Base-by-base conservation (phyloP, 208 protist species). In the Leishmania tropica region DNA sequence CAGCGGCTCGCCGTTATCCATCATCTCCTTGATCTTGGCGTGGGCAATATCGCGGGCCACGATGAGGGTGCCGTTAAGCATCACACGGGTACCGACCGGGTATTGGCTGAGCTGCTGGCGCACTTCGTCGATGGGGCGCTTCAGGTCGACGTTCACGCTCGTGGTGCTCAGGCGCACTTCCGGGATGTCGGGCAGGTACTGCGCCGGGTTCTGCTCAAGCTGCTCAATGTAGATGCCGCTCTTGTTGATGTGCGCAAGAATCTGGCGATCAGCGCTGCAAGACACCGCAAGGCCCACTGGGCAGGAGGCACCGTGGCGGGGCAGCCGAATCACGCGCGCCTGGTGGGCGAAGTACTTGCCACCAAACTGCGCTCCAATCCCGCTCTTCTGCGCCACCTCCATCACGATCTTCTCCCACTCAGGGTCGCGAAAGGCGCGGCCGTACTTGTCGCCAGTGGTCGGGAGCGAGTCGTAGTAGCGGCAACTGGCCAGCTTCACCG, bases 41-140 rank as follows among this genome's bases (percentile, higher is more conserved):
- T 99, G 98, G n/a, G 98, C 99, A 85, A 99, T 99, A 83, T 99
- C 99, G 80, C 99, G 94, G 1, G 99, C 99, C 51, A 99, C 99
- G 74, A 99, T 96, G 45, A 99, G 81, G 40, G 98, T 98, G 72
- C 99, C 99, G 35, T 87, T 97, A 21, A 99, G 96, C 60, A 91
- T 96, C 37, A 99, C 89, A 45, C 97, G 90, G 15, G 98, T 98
- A 54, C 90, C 93, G 75, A 99, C 92, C 21, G 95, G 88, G 86
- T 97, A 93, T 83, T 97, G 74, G 73, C 88, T 93, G 48, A 99
- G 94, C 76, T 84, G 78, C 76, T 89, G 84, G 72, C 90, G 90
- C 48, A 98, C 92, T 75, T 98, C 90, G 35, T 79, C 88, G 95
- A 99, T 99, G 75, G 96, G 94, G 76, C 87, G 82, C 83, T 97